These are phyloP conservation scores for Cladosporium sp. DNA, from an alignment of 2,329 filamentous ascomycete species.

Conservation along the genomic window DNA sequence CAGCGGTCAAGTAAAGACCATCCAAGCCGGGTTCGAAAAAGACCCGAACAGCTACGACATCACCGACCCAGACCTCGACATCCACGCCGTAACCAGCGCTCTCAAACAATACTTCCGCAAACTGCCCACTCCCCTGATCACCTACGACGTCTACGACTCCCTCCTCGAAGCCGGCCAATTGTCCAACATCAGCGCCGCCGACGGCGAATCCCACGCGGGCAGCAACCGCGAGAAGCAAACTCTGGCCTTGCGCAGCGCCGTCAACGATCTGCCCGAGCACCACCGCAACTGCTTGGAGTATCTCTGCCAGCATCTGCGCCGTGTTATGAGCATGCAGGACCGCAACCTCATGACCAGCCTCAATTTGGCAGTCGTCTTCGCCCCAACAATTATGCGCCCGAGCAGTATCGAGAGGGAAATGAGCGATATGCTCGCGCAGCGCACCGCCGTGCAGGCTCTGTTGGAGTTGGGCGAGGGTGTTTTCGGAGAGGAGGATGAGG, in stretches of 20 bases:
- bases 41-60: conserved; percentile 77
- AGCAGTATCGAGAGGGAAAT: conserved; percentile 87
- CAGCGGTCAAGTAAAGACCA: conserved; percentile 80
- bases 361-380: conserved; percentile 95
- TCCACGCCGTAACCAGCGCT: conserved; percentile 91
- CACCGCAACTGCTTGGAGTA: conserved; percentile 91
- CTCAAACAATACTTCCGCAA: conserved; percentile 98
- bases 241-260: conserved; percentile 64
- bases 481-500: conserved; percentile 45
- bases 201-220: conserved; percentile 49
- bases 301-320: conserved; percentile 84
- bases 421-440: conserved; percentile 92
- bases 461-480: conserved; percentile 84
- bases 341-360: conserved; percentile 96
- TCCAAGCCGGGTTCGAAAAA: conserved; percentile 88
- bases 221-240: conserved; percentile 37
- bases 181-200: conserved; percentile 40
- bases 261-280: conserved; percentile 72
- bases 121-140: conserved; percentile 81
- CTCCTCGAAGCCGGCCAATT: conserved; percentile 68
- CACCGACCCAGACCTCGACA: conserved; percentile 87
- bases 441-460: conserved; percentile 84
- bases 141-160: conserved; percentile 85
- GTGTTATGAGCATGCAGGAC: conserved; percentile 74
- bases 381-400: conserved; percentile 94